Percentiles rank a stretch among this genome's conserved stretches.
phyloP scores from a whole-genome alignment of 495 filamentous ascomycete genomes.

The Aspergillus campestris region DNA sequence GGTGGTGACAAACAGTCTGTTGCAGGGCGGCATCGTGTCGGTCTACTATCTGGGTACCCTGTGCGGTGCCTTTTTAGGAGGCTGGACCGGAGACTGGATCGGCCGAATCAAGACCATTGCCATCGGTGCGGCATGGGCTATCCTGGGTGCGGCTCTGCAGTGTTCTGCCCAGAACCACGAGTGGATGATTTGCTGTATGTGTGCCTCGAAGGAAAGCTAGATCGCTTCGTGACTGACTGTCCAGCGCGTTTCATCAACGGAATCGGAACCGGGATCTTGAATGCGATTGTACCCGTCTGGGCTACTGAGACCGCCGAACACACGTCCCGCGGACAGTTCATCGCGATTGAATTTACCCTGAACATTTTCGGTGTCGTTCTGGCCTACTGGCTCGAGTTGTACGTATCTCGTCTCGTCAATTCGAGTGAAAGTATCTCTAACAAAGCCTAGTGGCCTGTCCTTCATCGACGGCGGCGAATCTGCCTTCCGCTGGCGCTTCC shows the following conservation, averaged over 20 bases:
- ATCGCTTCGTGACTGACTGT: constrained; percentile 2
- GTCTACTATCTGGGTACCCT: constrained; percentile 67
- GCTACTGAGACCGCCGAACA: constrained; percentile 62
- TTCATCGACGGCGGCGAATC: constrained; percentile 48
- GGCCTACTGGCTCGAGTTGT: constrained; percentile 68
- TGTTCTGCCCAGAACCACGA: constrained; percentile 52
- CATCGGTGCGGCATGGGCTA: constrained; percentile 46
- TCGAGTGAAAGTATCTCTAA: constrained; percentile 5
- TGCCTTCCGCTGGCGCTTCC: constrained; percentile 58
- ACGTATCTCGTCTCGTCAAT: constrained; percentile 9
- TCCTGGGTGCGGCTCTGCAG: constrained; percentile 53
- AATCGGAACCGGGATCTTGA: constrained; percentile 65
- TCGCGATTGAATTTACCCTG: constrained; percentile 64
- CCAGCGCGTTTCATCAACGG: constrained; percentile 56
- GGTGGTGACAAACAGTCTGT: constrained; percentile 50
- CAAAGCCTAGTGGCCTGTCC: constrained; percentile 39
- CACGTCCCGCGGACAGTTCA: constrained; percentile 60
- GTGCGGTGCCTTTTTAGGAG: constrained; percentile 50
- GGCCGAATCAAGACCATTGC: constrained; percentile 57
- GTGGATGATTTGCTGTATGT: constrained; percentile 63
- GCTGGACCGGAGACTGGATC: constrained; percentile 52
- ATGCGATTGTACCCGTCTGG: constrained; percentile 65
- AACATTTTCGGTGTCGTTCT: constrained; percentile 69
- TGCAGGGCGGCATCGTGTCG: constrained; percentile 61
- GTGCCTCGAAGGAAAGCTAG: neutral